Percentiles rank a stretch among this genome's conserved stretches.
These are phyloP conservation scores for Daldinia sp. DNA, from an alignment of 2,329 filamentous ascomycete genomes.

Conservation along the genomic window DNA sequence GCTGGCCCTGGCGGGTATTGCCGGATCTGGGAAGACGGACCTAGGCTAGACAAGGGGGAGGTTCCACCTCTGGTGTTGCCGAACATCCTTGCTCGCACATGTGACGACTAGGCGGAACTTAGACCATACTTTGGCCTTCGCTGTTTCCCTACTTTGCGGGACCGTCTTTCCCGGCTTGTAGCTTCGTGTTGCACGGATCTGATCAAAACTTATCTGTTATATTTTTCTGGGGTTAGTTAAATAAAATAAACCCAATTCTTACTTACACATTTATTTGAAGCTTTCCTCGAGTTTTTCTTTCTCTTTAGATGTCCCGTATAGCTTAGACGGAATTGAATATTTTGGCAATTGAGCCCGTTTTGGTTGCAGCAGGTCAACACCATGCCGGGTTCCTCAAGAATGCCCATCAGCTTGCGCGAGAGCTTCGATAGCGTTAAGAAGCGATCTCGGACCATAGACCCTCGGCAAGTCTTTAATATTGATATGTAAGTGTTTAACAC, in stretches of 20 bases:
- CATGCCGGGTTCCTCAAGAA: constrained; percentile 76
- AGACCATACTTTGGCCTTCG: neutral
- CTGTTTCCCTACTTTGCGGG: constrained; percentile 34
- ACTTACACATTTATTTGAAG: constrained; percentile 1
- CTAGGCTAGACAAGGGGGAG: constrained; percentile 29
- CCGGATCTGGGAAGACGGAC: constrained; percentile 35
- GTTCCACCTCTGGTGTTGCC: constrained; percentile 28
- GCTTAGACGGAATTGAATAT: constrained; percentile 1
- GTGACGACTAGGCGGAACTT: constrained; percentile 24
- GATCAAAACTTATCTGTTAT: constrained; percentile 8
- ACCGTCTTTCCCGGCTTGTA: neutral
- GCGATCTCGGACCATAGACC: constrained; percentile 66
- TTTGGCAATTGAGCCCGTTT: constrained; percentile 28
- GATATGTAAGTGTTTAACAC: constrained; percentile 70
- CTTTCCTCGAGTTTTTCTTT: neutral
- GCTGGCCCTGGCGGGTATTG: constrained; percentile 14
- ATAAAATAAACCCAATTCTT: constrained; percentile 27
- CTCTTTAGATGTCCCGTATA: constrained; percentile 3
- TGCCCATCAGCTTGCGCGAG: constrained; percentile 78
- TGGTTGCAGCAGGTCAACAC: constrained; percentile 34
- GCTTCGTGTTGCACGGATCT: constrained; percentile 6
- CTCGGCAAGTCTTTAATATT: constrained; percentile 72
- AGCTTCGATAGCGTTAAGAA: constrained; percentile 73
- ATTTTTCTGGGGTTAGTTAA: constrained; percentile 33
- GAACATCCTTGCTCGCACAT: constrained; percentile 39